Evolutionary conservation across 73 alveolate species (phyloP), one percentile per base, ranked within the genome.

Genomic region (Symbiodinium pilosum): DNA sequence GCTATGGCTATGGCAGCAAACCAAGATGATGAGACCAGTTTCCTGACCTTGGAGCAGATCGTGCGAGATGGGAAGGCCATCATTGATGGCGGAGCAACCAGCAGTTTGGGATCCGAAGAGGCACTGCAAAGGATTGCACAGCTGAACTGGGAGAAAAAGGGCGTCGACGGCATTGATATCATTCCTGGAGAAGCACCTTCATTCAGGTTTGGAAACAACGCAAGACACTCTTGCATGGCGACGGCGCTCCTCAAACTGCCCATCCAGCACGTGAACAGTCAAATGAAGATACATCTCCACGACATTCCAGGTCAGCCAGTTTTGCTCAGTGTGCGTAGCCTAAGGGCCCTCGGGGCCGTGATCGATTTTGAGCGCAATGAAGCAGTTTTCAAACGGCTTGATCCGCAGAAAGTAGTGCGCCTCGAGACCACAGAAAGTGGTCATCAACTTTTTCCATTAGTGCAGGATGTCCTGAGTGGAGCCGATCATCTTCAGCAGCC

Each of bases 21-120:
- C n/a, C 6, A 56, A 1, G 1, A 9, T 0, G 51, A 83, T 1
- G 40, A 81, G 4, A n/a, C n/a, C 21, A 20, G 5, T 38, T 34
- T 40, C 42, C 28, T 39, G 43, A 64, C 38, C 68, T 4, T 30
- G 26, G 44, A 43, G 68, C 39, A 40, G 11, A 9, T 30, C 28
- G 56, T 83, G 40, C 38, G 40, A 39, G 28, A 41, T 36, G 93
- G 93, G 4, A 44, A 47, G 47, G 93, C 93, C 6, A 86, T 86
- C 83, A 44, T 86, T 18, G 93, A 86, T 47, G 93, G 93, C 2
- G 93, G 93, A 3, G 93, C 93, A 1, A 86, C 93, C 4, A 44
- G 83, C 77, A 32, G 51, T 4, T 52, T 86, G 30, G 93, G 93
- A 1, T 86, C 93, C 39, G 43, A 11, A 12, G 83, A 51, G 2